phyloP scores from a whole-genome alignment of 257 asterid genomes.

The Cynanchum wilfordii region DNA sequence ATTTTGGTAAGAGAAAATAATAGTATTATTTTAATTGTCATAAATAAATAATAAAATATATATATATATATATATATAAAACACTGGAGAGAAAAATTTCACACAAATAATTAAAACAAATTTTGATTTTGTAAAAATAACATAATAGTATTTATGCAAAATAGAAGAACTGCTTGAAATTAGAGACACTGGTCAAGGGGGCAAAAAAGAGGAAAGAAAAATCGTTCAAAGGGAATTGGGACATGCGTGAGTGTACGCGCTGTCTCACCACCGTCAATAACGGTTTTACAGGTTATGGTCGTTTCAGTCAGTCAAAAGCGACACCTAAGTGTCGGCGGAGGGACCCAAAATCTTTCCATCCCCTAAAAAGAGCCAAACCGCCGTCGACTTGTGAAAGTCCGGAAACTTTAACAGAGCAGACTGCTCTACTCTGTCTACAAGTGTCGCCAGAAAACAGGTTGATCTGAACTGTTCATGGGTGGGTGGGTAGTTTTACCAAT shows the following conservation, averaged over 20 bases:
- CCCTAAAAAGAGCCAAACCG: constrained; percentile 1
- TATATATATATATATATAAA: too few relatives aligned
- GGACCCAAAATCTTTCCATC: constrained; percentile 4
- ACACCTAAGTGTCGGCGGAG: constrained; percentile 14
- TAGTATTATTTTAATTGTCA: too few relatives aligned
- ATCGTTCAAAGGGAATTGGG: neutral
- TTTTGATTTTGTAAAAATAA: too few relatives aligned
- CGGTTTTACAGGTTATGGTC: constrained; percentile 17
- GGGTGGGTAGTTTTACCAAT: neutral
- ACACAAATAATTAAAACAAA: too few relatives aligned
- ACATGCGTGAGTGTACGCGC: constrained; percentile 6
- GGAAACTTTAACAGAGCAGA: neutral
- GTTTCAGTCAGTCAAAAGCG: constrained; percentile 20
- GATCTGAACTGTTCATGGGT: neutral
- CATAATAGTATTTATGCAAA: too few relatives aligned
- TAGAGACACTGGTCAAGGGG: neutral
- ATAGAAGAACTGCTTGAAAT: neutral
- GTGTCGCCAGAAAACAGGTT: constrained; percentile 1
- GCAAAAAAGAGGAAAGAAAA: neutral
- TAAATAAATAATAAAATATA: too few relatives aligned
- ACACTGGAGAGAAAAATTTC: too few relatives aligned
- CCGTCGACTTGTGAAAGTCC: constrained; percentile 12
- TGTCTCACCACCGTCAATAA: constrained; percentile 4
- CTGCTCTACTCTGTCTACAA: neutral
- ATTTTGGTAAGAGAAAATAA: neutral